These are phyloP conservation scores for Talaromyces trachyspermus DNA, from an alignment of 495 filamentous ascomycete species.

Conservation along the genomic window DNA sequence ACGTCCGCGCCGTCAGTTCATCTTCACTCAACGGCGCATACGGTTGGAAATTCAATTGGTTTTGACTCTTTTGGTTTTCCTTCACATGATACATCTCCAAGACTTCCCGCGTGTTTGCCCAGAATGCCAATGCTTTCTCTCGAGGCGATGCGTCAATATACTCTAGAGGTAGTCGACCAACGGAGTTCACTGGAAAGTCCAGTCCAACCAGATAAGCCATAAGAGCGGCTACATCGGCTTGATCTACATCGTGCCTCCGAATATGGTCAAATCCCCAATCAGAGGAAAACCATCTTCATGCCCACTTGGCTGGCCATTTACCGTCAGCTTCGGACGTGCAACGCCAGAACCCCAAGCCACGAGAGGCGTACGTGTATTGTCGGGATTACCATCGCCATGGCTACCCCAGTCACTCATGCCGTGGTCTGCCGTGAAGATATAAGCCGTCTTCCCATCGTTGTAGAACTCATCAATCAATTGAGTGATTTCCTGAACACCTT, in stretches of 20 bases:
- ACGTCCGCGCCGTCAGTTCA: conserved; percentile 58
- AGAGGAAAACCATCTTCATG: conserved; percentile 89
- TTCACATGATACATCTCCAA: conserved; percentile 97
- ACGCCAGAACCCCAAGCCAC: conserved; percentile 94
- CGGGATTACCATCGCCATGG: conserved; percentile 94
- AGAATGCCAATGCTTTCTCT: conserved; percentile 76
- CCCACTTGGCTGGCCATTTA: conserved; percentile 52
- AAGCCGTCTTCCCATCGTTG: conserved; percentile 84
- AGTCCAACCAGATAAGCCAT: conserved; percentile 94
- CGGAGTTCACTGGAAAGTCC: conserved; percentile 92
- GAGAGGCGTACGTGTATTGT: conserved; percentile 92
- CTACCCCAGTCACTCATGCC: conserved; percentile 99
- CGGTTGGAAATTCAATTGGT: conserved; percentile 68
- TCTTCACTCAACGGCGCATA: conserved; percentile 55
- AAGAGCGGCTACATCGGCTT: conserved; percentile 91
- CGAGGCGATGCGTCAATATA: conserved; percentile 64
- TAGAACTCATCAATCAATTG: conserved; percentile 85
- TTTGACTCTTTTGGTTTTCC: conserved; percentile 72
- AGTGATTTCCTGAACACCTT: conserved; percentile 76
- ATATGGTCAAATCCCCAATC: conserved; percentile 82
- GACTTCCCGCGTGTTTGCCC: conserved; percentile 82
- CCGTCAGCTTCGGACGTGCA: conserved; percentile 58
- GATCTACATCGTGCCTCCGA: conserved; percentile 79
- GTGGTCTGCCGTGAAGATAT: conserved; percentile 96
- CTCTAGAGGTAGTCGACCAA: conserved; percentile 82